phyloP scores from a whole-genome alignment of 2,329 filamentous ascomycete species.

The Ceratocystis alfenasii region DNA sequence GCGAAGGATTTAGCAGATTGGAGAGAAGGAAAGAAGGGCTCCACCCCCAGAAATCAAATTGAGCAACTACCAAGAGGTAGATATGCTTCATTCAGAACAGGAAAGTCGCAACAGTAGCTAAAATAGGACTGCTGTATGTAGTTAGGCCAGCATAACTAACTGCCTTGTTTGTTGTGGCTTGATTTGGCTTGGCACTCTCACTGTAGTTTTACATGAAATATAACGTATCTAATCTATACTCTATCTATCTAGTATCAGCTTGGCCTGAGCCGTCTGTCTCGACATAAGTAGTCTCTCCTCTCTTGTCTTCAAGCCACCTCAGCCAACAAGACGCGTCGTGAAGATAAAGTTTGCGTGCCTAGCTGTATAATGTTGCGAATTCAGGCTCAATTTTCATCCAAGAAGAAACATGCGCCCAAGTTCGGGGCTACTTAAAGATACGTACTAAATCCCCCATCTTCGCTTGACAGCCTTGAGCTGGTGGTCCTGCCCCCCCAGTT shows the following conservation, averaged over 20 bases:
- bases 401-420: background rate
- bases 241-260: no score
- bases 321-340: background rate
- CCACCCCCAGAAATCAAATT: slow-evolving; percentile 4
- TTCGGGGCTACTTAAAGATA: background rate
- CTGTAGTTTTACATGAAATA: no score
- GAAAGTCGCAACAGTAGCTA: no score
- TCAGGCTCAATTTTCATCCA: slow-evolving; percentile 5
- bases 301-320: background rate
- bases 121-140: no score
- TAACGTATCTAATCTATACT: no score
- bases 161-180: no score
- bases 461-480: background rate
- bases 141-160: no score
- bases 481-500: background rate
- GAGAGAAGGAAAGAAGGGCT: slow-evolving; percentile 3
- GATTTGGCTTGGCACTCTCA: no score
- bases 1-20: background rate
- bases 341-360: slow-evolving; percentile 9
- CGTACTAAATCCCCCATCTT: background rate
- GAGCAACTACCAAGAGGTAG: background rate
- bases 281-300: background rate
- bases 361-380: background rate
- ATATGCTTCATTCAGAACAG: background rate
- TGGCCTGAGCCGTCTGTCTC: background rate